These are phyloP conservation scores for Leccinum angustisporum DNA, from an alignment of 1,284 basidiomycete genomes.

Conservation along the genomic window DNA sequence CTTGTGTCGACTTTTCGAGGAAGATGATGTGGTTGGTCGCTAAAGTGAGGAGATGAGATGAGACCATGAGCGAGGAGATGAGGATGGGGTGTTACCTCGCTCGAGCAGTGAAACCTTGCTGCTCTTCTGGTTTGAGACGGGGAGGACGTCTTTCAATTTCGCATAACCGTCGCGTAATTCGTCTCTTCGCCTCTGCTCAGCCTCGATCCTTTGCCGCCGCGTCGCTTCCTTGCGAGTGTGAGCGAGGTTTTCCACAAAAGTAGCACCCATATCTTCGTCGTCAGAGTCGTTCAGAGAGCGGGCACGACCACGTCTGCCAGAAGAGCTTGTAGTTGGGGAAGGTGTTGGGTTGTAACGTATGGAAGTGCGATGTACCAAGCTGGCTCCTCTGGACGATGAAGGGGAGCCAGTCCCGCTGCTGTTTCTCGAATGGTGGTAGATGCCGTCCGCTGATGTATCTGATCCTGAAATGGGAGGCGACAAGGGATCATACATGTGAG, in stretches of 20 bases:
- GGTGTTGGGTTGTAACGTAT: constrained; percentile 75
- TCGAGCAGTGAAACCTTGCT: constrained; percentile 87
- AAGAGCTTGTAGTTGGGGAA: constrained; percentile 68
- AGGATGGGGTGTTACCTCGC: constrained; percentile 57
- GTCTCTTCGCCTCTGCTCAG: constrained; percentile 83
- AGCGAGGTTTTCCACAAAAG: constrained; percentile 65
- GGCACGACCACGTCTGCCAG: constrained; percentile 62
- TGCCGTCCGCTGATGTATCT: constrained; percentile 77
- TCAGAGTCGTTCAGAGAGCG: constrained; percentile 70
- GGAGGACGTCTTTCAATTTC: constrained; percentile 81
- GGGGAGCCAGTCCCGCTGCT: constrained; percentile 74
- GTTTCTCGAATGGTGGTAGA: constrained; percentile 70
- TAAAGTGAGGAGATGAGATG: constrained; percentile 30
- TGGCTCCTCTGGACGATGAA: constrained; percentile 68
- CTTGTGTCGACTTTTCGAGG: constrained; percentile 68
- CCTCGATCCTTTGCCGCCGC: constrained; percentile 77
- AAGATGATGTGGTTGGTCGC: constrained; percentile 73
- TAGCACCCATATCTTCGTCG: constrained; percentile 71
- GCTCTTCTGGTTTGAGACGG: constrained; percentile 82
- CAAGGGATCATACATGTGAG: constrained; percentile 76
- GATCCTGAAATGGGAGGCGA: constrained; percentile 82
- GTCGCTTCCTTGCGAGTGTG: constrained; percentile 82
- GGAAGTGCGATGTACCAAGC: constrained; percentile 68
- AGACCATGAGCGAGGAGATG: constrained; percentile 9
- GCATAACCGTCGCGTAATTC: constrained; percentile 87